These are phyloP conservation scores for Gossypium bickii DNA, from an alignment of 345 rosid genomes.

Conservation along the genomic window DNA sequence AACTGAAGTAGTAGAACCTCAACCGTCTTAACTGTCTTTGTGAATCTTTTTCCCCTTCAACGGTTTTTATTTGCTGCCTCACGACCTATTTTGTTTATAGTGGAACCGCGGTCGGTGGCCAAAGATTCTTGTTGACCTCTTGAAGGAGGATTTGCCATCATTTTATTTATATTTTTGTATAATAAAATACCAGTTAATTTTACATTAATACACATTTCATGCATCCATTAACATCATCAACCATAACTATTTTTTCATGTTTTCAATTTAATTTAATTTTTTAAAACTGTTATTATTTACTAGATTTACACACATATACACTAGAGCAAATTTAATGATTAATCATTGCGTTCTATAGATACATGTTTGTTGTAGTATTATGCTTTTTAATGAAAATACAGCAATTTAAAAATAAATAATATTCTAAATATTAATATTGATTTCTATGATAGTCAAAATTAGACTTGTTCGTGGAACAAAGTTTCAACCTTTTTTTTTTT, in stretches of 20 bases:
- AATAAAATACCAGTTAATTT: neutral
- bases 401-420: too few relatives aligned
- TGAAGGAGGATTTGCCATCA: neutral
- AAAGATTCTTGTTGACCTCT: neutral
- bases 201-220: neutral
- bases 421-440: too few relatives aligned
- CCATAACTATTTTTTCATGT: neutral
- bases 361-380: too few relatives aligned
- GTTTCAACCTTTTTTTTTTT: too few relatives aligned
- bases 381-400: too few relatives aligned
- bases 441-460: neutral
- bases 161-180: neutral
- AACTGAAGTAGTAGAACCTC: neutral
- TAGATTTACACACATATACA: too few relatives aligned
- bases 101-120: neutral
- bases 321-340: too few relatives aligned
- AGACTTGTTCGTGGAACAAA: neutral
- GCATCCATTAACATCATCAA: neutral
- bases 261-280: too few relatives aligned
- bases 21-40: slow-evolving; percentile 10
- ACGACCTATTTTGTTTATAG: neutral
- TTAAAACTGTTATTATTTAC: too few relatives aligned
- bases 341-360: too few relatives aligned
- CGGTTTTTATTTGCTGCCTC: neutral
- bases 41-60: neutral